phyloP scores from a whole-genome alignment of 2,329 filamentous ascomycete species.

The Talaromyces marneffei region DNA sequence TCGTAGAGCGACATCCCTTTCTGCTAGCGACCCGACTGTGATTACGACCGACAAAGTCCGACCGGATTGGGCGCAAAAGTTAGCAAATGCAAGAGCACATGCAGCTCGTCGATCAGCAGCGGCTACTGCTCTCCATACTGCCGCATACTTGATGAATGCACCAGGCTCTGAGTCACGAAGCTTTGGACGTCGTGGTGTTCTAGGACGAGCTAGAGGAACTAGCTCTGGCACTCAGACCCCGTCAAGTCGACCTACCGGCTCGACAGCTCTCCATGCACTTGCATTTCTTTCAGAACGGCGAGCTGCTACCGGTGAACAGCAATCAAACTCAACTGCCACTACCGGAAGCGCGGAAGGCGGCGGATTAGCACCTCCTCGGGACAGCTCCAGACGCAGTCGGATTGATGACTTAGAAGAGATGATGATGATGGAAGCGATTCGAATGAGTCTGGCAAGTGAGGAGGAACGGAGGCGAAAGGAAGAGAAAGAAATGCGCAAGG shows the following conservation, averaged over 20 bases:
- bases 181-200: constrained; percentile 54
- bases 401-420: constrained; percentile 91
- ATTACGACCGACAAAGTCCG: constrained; percentile 89
- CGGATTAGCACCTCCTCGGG: constrained; percentile 37
- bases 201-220: constrained; percentile 36
- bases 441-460: constrained; percentile 82
- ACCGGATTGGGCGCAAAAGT: constrained; percentile 89
- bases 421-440: constrained; percentile 97
- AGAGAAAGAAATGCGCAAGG: constrained; percentile 73
- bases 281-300: constrained; percentile 45
- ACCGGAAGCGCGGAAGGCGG: constrained; percentile 23
- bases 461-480: constrained; percentile 85
- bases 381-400: constrained; percentile 55
- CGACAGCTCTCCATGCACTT: constrained; percentile 41
- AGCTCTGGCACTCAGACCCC: constrained; percentile 29
- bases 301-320: constrained; percentile 25
- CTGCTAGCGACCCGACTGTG: constrained; percentile 75
- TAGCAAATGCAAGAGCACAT: constrained; percentile 77
- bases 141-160: constrained; percentile 78
- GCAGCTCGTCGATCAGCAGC: constrained; percentile 82
- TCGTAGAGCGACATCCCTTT: constrained; percentile 63
- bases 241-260: constrained; percentile 25
- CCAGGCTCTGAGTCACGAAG: constrained; percentile 43
- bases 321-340: constrained; percentile 19
- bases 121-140: constrained; percentile 88